These are phyloP conservation scores for Rhizoctonia solani DNA, from an alignment of 1,284 basidiomycete species.

Conservation along the genomic window DNA sequence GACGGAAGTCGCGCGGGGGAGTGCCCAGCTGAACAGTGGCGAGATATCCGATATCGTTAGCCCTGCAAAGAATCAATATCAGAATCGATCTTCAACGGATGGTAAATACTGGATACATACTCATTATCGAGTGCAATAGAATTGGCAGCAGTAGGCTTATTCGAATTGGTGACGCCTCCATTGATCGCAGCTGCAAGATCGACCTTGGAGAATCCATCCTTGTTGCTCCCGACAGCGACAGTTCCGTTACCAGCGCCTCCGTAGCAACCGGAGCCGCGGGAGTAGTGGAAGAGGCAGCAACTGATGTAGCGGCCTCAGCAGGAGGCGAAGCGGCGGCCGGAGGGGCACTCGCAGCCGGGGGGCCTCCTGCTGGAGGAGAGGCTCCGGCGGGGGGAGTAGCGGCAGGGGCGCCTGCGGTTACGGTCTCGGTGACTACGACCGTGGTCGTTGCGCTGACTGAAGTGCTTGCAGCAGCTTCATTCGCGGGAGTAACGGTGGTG, in stretches of 20 bases:
- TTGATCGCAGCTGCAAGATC: constrained; percentile 49
- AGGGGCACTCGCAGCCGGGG: too few relatives aligned
- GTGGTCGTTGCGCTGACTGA: not conserved
- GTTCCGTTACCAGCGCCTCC: constrained; percentile 38
- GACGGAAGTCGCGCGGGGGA: constrained; percentile 67
- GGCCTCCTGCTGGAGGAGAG: too few relatives aligned
- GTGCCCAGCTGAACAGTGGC: constrained; percentile 78
- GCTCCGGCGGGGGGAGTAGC: too few relatives aligned
- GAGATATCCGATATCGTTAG: constrained; percentile 63
- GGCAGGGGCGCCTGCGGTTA: not conserved
- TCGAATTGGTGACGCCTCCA: constrained; percentile 56
- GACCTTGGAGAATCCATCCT: constrained; percentile 46
- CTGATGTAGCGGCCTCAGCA: not conserved
- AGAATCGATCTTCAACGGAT: constrained; percentile 41
- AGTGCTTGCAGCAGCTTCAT: not conserved
- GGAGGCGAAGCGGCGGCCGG: too few relatives aligned
- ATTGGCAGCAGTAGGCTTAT: constrained; percentile 56
- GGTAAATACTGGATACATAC: constrained; percentile 47
- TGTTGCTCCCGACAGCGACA: constrained; percentile 13
- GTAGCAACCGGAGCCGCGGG: too few relatives aligned
- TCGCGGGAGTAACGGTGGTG: constrained; percentile 6
- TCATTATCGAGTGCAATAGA: constrained; percentile 76
- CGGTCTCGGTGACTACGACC: constrained; percentile 19
- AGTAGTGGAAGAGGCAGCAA: constrained; percentile 19
- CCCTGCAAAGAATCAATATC: constrained; percentile 38